Conservation (phyloP, 768 basidiomycete genomes). For the Tremella yokohamensis region DNA sequence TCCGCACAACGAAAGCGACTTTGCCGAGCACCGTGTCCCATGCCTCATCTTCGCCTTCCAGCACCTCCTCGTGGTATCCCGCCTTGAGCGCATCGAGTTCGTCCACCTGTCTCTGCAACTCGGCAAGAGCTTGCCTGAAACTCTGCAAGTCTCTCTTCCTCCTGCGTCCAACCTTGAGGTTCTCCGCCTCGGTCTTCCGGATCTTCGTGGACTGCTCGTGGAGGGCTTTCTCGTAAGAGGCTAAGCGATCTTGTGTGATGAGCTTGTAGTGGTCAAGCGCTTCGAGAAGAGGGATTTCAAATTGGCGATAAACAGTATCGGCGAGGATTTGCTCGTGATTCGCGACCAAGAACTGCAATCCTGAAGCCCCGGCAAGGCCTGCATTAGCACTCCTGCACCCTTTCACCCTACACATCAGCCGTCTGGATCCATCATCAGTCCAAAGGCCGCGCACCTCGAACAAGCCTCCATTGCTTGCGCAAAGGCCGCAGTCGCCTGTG, state of each 20-base stretch:
- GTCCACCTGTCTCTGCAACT: slow-evolving; percentile 84
- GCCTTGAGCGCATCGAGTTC: slow-evolving; percentile 82
- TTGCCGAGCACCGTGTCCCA: slow-evolving; percentile 89
- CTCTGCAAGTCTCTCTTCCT: slow-evolving; percentile 83
- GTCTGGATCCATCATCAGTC: neutral
- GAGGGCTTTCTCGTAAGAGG: slow-evolving; percentile 74
- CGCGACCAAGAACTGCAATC: slow-evolving; percentile 83
- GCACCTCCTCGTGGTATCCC: slow-evolving; percentile 77
- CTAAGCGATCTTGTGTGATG: slow-evolving; percentile 63
- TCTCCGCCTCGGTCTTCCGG: slow-evolving; percentile 75
- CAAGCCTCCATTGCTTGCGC: slow-evolving; percentile 83
- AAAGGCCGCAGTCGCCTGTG: slow-evolving; percentile 75
- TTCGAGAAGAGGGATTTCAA: slow-evolving; percentile 83
- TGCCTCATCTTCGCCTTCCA: slow-evolving; percentile 85
- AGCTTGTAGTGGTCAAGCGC: slow-evolving; percentile 71
- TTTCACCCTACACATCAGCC: slow-evolving; percentile 52
- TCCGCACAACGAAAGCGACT: slow-evolving; percentile 79
- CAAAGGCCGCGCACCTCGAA: slow-evolving; percentile 61
- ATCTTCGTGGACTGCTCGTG: slow-evolving; percentile 81
- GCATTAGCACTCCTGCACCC: slow-evolving; percentile 54
- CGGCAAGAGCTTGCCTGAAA: slow-evolving; percentile 75
- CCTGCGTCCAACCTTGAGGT: slow-evolving; percentile 63
- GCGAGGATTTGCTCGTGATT: slow-evolving; percentile 91
- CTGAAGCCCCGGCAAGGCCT: slow-evolving; percentile 77
- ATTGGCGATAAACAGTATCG: slow-evolving; percentile 77